Percentiles rank a stretch among this genome's conserved stretches.
Evolutionary conservation across 192 early-diverging fungal species (phyloP).

Genomic region (Backusella psychrophila): DNA sequence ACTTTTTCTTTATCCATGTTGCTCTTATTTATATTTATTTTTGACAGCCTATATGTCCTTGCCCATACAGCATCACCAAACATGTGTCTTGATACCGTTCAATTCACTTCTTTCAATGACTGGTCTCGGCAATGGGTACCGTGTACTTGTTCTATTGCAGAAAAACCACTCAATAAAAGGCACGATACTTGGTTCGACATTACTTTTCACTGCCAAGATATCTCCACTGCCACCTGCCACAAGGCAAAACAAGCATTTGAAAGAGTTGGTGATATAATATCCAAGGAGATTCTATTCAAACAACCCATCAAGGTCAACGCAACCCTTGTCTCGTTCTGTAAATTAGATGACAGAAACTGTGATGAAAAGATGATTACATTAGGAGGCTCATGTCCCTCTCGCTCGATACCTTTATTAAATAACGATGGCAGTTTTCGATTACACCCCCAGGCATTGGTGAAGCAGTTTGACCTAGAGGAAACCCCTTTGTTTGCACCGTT

Average conservation of each 20-base stretch:
- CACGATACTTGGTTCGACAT: not conserved
- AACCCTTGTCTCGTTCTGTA: conserved; percentile 29
- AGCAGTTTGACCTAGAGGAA: conserved; percentile 21
- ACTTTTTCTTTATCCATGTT: not conserved
- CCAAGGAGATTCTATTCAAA: conserved; percentile 13
- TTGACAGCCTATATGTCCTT: not conserved
- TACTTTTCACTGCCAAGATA: not conserved
- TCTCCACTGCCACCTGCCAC: conserved; percentile 6
- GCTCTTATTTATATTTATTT: not conserved
- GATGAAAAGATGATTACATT: not conserved
- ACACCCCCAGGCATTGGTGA: conserved; percentile 40
- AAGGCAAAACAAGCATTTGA: conserved; percentile 24
- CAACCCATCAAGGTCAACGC: conserved; percentile 34
- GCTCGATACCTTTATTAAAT: conserved; percentile 23
- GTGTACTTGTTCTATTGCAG: not conserved
- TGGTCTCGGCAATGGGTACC: not conserved
- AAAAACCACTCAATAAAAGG: not conserved
- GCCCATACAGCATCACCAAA: not conserved
- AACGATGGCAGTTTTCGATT: conserved; percentile 28
- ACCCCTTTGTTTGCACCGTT: conserved; percentile 10
- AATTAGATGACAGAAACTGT: not conserved
- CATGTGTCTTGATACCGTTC: not conserved
- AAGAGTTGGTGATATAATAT: conserved; percentile 22
- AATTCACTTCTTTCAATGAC: not conserved
- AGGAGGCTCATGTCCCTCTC: conserved; percentile 37